Evolutionary conservation across 441 rosid genomes (phyloP), one percentile per base, ranked within the genome.

Genomic region (Euphorbia celastroides): DNA sequence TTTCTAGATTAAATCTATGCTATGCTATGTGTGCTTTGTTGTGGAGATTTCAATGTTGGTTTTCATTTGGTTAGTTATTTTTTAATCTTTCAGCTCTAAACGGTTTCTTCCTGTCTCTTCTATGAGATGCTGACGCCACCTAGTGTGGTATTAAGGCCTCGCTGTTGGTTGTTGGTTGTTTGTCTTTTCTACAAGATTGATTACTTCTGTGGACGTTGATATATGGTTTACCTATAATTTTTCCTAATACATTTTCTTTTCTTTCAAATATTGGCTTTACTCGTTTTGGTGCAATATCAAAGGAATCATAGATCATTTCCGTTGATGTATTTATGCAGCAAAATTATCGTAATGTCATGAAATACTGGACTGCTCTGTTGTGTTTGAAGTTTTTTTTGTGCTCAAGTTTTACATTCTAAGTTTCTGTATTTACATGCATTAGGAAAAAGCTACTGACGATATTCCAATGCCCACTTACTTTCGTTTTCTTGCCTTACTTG

Each of bases 381-480:
- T 64, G 27, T 30, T 64, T 28, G 19, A 22, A n/a, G 46, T 28
- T 28, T 58, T 8, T 58, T 59, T 48, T 42, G 1, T 50, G 2
- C 22, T 14, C 10, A 5, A 28, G 27, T 57, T 10, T n/a, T 51
- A 65, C 31, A 59, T 67, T 74, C 65, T 32, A 60, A 42, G n/a
- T 17, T 66, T 73, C 34, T 71, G 25, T 13, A 13, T 23, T 32
- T 23, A 6, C 19, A 14, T 61, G 36, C 73, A 80, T 17, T 81
- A 93, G 99, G 97, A 86, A 77, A 84, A 78, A 60, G 51, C 83
- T 32, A 86, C 80, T 58, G 96, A 86, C 61, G 90, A 91, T 68
- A 66, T 82, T 72, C 97, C 96, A 51, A 89, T 94, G 99, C 99
- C 99, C 70, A 78, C 93, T 30, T 91, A 75, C 75, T 94, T 91